phyloP scores from a whole-genome alignment of 1,284 basidiomycete species.

The Gomphus bonarii region DNA sequence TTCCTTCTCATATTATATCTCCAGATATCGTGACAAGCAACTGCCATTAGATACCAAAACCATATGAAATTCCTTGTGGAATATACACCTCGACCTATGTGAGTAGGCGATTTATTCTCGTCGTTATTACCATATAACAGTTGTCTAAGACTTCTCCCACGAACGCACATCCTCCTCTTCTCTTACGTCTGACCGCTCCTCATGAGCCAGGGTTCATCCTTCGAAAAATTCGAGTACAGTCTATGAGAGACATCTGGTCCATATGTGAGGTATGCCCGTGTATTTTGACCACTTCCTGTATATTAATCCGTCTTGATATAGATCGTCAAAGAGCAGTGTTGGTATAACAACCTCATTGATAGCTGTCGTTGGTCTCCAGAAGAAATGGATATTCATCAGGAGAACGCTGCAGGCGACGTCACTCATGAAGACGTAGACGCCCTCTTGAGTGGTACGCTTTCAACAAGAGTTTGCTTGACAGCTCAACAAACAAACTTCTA shows the following conservation, averaged over 20 bases:
- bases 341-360: conserved; percentile 58
- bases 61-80: conserved; percentile 15
- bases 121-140: background rate
- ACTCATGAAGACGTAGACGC: conserved; percentile 47
- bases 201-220: conserved; percentile 65
- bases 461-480: background rate
- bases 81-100: conserved; percentile 35
- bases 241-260: conserved; percentile 58
- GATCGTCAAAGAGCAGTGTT: conserved; percentile 71
- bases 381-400: conserved; percentile 14
- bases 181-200: conserved; percentile 49
- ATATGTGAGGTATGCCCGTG: conserved; percentile 46
- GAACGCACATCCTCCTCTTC: conserved; percentile 52
- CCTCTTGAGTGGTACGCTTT: conserved; percentile 38
- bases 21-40: background rate
- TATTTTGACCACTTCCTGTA: background rate
- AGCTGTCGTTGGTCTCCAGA: conserved; percentile 52
- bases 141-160: conserved; percentile 47
- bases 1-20: background rate
- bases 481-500: background rate
- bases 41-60: conserved; percentile 1
- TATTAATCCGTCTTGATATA: conserved; percentile 18
- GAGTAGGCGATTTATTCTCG: conserved; percentile 15
- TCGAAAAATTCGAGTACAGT: conserved; percentile 57
- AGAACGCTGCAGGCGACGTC: conserved; percentile 17